Base-by-base conservation (phyloP, 768 basidiomycete species). In the Ramaria sp. region DNA sequence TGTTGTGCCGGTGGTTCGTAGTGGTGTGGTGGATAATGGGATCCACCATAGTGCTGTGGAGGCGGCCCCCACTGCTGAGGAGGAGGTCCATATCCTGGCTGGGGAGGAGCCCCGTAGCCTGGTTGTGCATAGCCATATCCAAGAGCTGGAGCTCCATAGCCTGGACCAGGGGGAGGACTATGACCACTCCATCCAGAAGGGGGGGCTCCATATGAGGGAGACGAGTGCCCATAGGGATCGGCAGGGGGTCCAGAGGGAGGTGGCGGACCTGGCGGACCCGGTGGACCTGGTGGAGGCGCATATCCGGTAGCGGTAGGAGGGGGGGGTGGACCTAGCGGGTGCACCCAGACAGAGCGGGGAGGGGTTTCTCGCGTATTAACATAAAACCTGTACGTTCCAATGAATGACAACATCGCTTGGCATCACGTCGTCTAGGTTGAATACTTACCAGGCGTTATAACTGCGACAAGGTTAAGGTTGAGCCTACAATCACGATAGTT, bases 341-440 rank as follows among this genome's bases (percentile, higher is more conserved):
- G 87, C 0, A 69, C 71, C 87, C 87, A 89, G 13, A 73, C 76
- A 36, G 83, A 78, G 18, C 75, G 73, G 0, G 84, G 82, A 3
- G 86, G 85, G 16, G 72, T 67, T 43, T 76, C 74, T 24, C 61
- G 65, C 0, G 83, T 85, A 60, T 88, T 79, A 43, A 89, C 83
- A 59, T 89, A 89, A 71, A 78, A 89, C 86, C 87, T 88, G 57
- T 16, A 8, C 28, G 2, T 1, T 30, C 1, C 16, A 51, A 12
- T 5, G 32, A 28, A 9, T 15, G 24, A 53, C 12, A 25, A 55
- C 28, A 42, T 24, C 43, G 20, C 15, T 18, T 22, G 27, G 15
- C 1, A 38, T 13, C 37, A 56, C 3, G 38, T 15, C 30, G 13
- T 18, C 12, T 22, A 51, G 34, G 52, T 38, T 16, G 18, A 5